Base-by-base conservation (phyloP, 2,329 filamentous ascomycete species). In the Diaporthe sp. region DNA sequence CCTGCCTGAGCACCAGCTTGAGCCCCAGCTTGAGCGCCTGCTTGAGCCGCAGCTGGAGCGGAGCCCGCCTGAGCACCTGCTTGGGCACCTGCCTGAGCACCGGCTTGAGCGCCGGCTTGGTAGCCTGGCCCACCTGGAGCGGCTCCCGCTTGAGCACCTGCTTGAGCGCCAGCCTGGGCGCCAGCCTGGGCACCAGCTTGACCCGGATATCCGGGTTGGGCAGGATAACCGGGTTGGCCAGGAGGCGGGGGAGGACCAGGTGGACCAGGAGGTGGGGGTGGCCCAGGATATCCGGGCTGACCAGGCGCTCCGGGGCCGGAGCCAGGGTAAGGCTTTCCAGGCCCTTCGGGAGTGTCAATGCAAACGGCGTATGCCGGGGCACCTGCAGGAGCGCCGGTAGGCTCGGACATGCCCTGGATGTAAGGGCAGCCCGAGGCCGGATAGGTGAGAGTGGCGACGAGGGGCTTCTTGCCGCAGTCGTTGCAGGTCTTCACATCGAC, bases 361-460 rank as follows among this genome's bases (percentile, higher is more conserved):
- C 42, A 47, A 35, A 71, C 69, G n/a, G 47, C 70, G 47, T 72
- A 72, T 17, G 70, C 57, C 17, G 70, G 57, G 10, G 33, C n/a
- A 9, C 70, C 70, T 19, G 15, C 12, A 1, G 70, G 70, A 2
- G 70, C 70, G 17, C 57, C 70, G 7, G 4, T 64, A 12, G 70
- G 70, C 70, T 64, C 45, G 25, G 70, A 72, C 35, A 72, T 35
- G 33, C 70, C 47, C 10, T 64, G 19, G 33, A 72, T 64, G 58
- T 72, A 72, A 17, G 70, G 70, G 58, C 70, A 72, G 6, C 47
- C 70, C 33, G 28, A 38, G 13, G 70, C 47, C 12, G 70, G 70
- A 35, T 72, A 72, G 19, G 70, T 72, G 15, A 72, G 30, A 22
- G 70, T 72, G 45, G 70, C 70, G 22, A 28, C n/a, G 33, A 72